phyloP scores from a whole-genome alignment of 2,329 filamentous ascomycete species.

The Arthrinium puccinioides region DNA sequence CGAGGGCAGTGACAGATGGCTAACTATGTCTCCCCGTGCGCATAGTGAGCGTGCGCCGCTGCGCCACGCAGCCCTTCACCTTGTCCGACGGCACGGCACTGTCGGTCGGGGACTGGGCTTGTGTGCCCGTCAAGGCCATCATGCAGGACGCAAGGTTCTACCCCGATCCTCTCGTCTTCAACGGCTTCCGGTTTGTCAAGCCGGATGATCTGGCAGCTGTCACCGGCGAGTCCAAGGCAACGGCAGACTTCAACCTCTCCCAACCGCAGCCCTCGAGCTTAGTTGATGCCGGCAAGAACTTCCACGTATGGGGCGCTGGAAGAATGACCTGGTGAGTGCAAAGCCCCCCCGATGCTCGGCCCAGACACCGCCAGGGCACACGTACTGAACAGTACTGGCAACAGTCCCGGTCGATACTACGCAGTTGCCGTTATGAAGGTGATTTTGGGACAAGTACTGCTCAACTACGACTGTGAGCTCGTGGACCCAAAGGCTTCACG shows the following conservation, averaged over 20 bases:
- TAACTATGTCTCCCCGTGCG: too few relatives aligned
- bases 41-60: conserved; percentile 8
- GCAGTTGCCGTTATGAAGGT: conserved; percentile 6
- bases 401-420: conserved; percentile 2
- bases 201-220: not conserved
- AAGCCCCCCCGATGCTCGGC: too few relatives aligned
- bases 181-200: conserved; percentile 7
- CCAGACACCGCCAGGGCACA: not conserved
- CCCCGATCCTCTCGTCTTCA: conserved; percentile 1
- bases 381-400: not conserved
- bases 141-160: conserved; percentile 1
- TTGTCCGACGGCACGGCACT: conserved; percentile 8
- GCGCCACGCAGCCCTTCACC: conserved; percentile 3
- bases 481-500: too few relatives aligned
- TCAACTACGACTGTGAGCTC: too few relatives aligned
- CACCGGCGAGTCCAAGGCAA: not conserved
- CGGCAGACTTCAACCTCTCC: too few relatives aligned
- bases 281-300: not conserved
- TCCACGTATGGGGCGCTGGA: not conserved
- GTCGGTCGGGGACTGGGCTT: conserved; percentile 7
- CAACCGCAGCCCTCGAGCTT: not conserved
- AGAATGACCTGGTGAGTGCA: not conserved
- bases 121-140: conserved; percentile 6
- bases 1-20: too few relatives aligned
- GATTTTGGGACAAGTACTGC: too few relatives aligned